Conservation (phyloP, 176 grass and related monocot species). For the Triticum turgidum region DNA sequence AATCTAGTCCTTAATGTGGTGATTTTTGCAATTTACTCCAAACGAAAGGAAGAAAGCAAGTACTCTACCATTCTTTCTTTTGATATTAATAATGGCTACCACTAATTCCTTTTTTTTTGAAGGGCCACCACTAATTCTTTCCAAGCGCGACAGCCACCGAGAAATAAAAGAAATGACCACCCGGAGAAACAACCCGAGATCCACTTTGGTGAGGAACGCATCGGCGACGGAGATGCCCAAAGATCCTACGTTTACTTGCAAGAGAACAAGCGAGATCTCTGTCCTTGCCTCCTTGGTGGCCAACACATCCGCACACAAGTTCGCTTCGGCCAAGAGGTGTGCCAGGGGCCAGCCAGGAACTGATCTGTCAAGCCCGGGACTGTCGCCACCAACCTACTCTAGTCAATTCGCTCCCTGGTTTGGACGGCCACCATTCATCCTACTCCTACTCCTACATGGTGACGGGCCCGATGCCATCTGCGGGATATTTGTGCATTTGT, state of each 20-base stretch:
- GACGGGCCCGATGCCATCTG: background rate
- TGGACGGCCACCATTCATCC: conserved; percentile 7
- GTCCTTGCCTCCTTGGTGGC: background rate
- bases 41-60: too few relatives aligned
- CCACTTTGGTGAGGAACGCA: background rate
- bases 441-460: background rate
- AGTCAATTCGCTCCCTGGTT: background rate
- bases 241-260: conserved; percentile 21
- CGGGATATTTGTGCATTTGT: background rate
- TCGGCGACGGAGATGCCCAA: background rate
- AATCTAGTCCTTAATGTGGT: too few relatives aligned
- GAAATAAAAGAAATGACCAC: background rate
- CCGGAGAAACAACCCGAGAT: conserved; percentile 13
- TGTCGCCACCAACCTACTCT: background rate
- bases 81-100: background rate
- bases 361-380: conserved; percentile 14
- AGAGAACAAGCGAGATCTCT: background rate
- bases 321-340: conserved; percentile 23
- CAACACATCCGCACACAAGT: conserved; percentile 9
- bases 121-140: background rate
- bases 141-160: background rate
- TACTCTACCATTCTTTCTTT: background rate
- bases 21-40: too few relatives aligned
- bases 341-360: conserved; percentile 15
- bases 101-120: too few relatives aligned